Evolutionary conservation across 2,329 filamentous ascomycete genomes (phyloP).

Genomic region (Scedosporium dehoogii): DNA sequence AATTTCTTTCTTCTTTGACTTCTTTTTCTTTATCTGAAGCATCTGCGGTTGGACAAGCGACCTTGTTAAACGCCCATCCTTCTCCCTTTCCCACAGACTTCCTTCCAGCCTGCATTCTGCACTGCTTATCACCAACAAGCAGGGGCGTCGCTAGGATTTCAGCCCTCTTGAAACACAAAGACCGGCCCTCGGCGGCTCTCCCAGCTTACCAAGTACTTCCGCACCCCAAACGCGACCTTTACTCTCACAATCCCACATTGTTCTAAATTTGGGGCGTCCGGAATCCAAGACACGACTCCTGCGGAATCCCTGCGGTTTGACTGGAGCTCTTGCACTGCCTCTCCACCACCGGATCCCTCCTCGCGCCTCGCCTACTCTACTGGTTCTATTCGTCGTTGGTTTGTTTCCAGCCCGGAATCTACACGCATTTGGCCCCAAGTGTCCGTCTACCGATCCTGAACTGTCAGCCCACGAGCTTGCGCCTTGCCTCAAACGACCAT

Average conservation of each 20-base stretch:
- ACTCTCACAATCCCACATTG: conserved; percentile 1
- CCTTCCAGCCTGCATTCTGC: not conserved
- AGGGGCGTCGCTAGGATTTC: not conserved
- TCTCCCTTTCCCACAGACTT: not conserved
- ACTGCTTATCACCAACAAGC: not conserved
- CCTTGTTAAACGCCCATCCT: not conserved
- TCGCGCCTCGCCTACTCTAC: not conserved
- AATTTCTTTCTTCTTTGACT: not conserved
- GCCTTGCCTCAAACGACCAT: not conserved
- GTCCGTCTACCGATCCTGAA: not conserved
- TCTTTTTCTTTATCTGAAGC: not conserved
- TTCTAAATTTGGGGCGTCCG: conserved; percentile 7
- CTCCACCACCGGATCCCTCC: not conserved
- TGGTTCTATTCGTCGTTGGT: not conserved
- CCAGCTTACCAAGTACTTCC: not conserved
- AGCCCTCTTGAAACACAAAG: conserved; percentile 1
- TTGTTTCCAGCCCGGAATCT: not conserved
- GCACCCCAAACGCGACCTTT: not conserved
- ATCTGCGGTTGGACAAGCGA: not conserved
- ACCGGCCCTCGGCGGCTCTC: not conserved
- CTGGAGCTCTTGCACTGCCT: not conserved
- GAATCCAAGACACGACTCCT: not conserved
- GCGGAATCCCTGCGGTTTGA: not conserved
- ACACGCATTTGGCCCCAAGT: not conserved
- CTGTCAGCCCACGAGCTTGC: conserved; percentile 1